Evolutionary conservation across 2,329 filamentous ascomycete genomes (phyloP), one percentile per base, ranked within the genome.

Genomic region (Juglanconis juglandina): DNA sequence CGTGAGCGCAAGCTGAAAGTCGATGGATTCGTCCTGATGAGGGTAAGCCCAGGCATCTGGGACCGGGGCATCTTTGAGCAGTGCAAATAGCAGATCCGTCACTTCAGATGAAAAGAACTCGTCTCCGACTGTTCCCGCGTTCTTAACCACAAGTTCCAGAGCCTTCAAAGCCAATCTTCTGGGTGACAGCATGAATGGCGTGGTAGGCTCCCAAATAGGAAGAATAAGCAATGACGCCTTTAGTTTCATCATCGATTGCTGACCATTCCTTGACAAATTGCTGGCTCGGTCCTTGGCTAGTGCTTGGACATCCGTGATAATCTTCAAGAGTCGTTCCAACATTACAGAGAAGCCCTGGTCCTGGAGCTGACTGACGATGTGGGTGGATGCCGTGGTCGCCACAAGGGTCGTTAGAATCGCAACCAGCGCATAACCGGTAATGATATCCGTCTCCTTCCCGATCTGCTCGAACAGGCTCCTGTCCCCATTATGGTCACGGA

Each of bases 401-500:
- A 92, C 71, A 35, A 94, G 80, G 3, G 84, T 81, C 5, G 86
- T 76, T 5, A 91, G 76, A n/a, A 85, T 81, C 1, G 85, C 82
- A n/a, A 84, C 74, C 13, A 92, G 79, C 1, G 86, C 76, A 68
- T 88, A 89, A 6, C 86, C 86, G 55, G 81, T 81, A 41, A 89
- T 75, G 30, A 81, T 65, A 69, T 92, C 89, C 1, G 79, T 73
- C 67, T 88, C 84, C 53, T 79, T 77, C 1, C 79, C 80, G 9
- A 90, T 77, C 47, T 84, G 82, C 49, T 83, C 79, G 56, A 92
- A 83, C 14, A 97, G 78, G 35, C 83, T 83, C 57, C 86, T 82
- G 63, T 91, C 89, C 59, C 89, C 85, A 6, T 86, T 85, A 65
- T 91, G 87, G 63, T 92, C 87, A 24, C 89, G 81, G 67, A 96